Conservation (phyloP, 495 filamentous ascomycete species). For the Neurospora hispaniola region DNA sequence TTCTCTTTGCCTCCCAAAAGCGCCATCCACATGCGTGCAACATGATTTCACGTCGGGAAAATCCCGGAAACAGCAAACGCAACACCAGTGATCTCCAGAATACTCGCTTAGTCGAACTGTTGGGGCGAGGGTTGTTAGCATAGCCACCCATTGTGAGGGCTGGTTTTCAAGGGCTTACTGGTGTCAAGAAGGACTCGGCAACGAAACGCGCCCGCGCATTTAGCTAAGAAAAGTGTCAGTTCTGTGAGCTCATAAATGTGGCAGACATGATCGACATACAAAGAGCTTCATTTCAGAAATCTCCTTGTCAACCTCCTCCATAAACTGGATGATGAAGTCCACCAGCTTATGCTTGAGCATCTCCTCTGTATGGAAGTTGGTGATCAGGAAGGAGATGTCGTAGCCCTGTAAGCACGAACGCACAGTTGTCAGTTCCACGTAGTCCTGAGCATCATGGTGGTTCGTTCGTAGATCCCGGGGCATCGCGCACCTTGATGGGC, state of each 20-base stretch:
- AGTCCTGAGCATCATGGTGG: not conserved
- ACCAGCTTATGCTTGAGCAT: conserved; percentile 98
- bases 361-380: conserved; percentile 94
- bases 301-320: conserved; percentile 99
- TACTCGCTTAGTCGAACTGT: conserved; percentile 19
- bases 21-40: not conserved
- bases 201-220: conserved; percentile 97
- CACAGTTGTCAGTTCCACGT: conserved; percentile 1
- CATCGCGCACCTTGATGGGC: conserved; percentile 65
- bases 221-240: conserved; percentile 46
- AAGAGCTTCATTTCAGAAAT: conserved; percentile 99
- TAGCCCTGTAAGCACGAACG: conserved; percentile 56
- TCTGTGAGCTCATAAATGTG: not conserved
- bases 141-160: not conserved
- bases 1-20: not conserved
- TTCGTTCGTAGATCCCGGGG: not conserved
- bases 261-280: conserved; percentile 38
- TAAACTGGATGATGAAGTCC: conserved; percentile 97
- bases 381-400: conserved; percentile 97
- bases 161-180: conserved; percentile 47
- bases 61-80: not conserved
- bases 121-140: not conserved
- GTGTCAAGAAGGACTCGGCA: conserved; percentile 93
- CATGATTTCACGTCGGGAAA: not conserved
- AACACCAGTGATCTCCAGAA: not conserved